Conservation (phyloP, 169 alveolate genomes). For the Plasmodium fragile region DNA sequence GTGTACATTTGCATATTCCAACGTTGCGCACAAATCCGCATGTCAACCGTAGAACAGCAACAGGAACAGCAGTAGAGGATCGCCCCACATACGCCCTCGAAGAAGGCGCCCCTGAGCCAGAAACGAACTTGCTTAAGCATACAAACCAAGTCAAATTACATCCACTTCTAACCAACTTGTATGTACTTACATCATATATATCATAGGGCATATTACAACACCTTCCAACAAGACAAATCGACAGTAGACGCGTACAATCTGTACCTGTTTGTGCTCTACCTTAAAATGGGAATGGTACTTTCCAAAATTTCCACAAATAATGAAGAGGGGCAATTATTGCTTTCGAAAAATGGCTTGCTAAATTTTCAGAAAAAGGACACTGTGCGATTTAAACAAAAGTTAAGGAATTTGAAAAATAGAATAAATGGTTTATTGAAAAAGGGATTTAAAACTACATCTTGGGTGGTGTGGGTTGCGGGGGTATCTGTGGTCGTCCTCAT, state of each 20-base stretch:
- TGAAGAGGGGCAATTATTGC: conserved; percentile 26
- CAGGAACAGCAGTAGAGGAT: not conserved
- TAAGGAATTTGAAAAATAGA: conserved; percentile 21
- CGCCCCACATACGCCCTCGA: not conserved
- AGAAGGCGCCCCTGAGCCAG: not conserved
- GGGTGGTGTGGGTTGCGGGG: conserved; percentile 87
- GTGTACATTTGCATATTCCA: not conserved
- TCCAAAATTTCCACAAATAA: conserved; percentile 16
- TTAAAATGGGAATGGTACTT: conserved; percentile 41
- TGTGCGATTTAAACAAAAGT: conserved; percentile 14
- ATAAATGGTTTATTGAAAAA: conserved; percentile 38
- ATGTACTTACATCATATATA: conserved; percentile 8
- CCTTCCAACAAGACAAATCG: conserved; percentile 28
- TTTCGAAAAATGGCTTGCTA: conserved; percentile 14
- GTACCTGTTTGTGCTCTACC: conserved; percentile 7
- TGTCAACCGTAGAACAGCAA: not conserved
- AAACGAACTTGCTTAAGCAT: not conserved
- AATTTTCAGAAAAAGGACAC: conserved; percentile 20
- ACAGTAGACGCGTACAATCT: conserved; percentile 16
- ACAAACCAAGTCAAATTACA: not conserved
- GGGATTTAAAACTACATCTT: conserved; percentile 80
- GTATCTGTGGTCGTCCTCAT: conserved; percentile 84
- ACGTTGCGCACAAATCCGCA: not conserved
- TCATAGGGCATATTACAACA: conserved; percentile 11
- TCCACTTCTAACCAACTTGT: not conserved